phyloP scores from a whole-genome alignment of 1,284 basidiomycete species.

The Ceratobasidium sp. region DNA sequence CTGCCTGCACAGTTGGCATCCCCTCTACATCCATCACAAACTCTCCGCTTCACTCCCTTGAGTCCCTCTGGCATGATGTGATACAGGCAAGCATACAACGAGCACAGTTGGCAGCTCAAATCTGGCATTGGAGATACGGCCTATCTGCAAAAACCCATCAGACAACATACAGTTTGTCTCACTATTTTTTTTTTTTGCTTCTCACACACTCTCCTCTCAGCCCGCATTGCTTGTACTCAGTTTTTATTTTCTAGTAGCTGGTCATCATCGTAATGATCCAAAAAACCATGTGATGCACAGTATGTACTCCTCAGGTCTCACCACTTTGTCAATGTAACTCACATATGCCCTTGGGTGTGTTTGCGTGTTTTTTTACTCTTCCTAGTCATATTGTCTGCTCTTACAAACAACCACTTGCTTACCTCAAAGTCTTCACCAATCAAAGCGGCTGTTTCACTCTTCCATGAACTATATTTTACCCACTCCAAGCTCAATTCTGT shows the following conservation, averaged over 20 bases:
- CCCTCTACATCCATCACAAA: too few species aligned
- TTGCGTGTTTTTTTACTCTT: conserved; percentile 14
- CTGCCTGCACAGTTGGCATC: too few species aligned
- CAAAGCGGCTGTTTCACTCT: background rate
- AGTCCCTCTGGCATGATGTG: too few species aligned
- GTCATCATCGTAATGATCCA: background rate
- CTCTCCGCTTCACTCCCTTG: too few species aligned
- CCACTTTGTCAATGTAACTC: too few species aligned
- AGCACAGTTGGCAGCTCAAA: conserved; percentile 57
- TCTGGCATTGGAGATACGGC: conserved; percentile 16
- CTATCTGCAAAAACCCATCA: conserved; percentile 7
- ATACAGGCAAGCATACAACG: too few species aligned
- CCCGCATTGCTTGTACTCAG: background rate
- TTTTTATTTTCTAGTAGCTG: background rate
- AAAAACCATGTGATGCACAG: conserved; percentile 9
- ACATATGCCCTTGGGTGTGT: background rate
- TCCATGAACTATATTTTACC: background rate
- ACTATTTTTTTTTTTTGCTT: background rate
- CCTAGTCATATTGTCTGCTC: background rate
- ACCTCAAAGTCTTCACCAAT: conserved; percentile 40
- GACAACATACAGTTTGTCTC: background rate
- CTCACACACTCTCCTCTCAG: background rate
- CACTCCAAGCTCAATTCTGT: background rate
- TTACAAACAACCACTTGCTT: conserved; percentile 10
- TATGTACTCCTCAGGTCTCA: background rate